A percentile compares a stretch with the other conserved stretches of the same genome.
These are phyloP conservation scores for Penicillium maclennaniae DNA, from an alignment of 495 filamentous ascomycete species.

Conservation along the genomic window DNA sequence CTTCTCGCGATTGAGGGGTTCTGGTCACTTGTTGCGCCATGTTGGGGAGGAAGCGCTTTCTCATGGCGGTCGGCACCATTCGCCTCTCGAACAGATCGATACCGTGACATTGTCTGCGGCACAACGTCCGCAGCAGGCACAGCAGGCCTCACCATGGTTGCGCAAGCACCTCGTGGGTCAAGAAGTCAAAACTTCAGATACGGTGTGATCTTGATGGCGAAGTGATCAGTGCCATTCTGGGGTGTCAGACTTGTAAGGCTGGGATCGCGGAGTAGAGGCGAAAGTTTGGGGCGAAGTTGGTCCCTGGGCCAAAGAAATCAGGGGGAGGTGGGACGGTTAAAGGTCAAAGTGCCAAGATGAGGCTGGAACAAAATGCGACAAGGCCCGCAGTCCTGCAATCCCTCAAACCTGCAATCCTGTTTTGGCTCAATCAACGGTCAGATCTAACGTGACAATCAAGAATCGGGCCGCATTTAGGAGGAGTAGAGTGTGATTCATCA, in stretches of 20 bases:
- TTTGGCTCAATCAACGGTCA: neutral
- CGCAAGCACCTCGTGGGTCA: neutral
- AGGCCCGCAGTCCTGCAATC: too few relatives aligned
- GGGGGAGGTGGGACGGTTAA: neutral
- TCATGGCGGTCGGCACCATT: neutral
- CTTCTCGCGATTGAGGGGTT: conserved; percentile 47
- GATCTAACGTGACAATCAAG: neutral
- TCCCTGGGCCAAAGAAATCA: neutral
- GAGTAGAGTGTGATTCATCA: neutral
- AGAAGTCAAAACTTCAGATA: neutral
- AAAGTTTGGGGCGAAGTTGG: neutral
- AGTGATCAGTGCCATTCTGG: neutral
- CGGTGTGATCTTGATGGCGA: neutral
- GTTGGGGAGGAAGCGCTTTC: neutral
- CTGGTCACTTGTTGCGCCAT: conserved; percentile 6
- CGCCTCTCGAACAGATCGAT: conserved; percentile 18
- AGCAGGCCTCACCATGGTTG: neutral
- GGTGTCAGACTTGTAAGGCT: neutral
- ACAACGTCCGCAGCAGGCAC: neutral
- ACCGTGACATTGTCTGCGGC: conserved; percentile 33
- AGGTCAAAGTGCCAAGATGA: conserved; percentile 12
- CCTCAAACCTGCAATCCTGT: too few relatives aligned
- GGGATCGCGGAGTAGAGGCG: neutral
- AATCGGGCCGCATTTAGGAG: neutral
- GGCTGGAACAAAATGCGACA: conserved; percentile 11